These are phyloP conservation scores for Leptographium procerum DNA, from an alignment of 2,329 filamentous ascomycete genomes.

Conservation along the genomic window DNA sequence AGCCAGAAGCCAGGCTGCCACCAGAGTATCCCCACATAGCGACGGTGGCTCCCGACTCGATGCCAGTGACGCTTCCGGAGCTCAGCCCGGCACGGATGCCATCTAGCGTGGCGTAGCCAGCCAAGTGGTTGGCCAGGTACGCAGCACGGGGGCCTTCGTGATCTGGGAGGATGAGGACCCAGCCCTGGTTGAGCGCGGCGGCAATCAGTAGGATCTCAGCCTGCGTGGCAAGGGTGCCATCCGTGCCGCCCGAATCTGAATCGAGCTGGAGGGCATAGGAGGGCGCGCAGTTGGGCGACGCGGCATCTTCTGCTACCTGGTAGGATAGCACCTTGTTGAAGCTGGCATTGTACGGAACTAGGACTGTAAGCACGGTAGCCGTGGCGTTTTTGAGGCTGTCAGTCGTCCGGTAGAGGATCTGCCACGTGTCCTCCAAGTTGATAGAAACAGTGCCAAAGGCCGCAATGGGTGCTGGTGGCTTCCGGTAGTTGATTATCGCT, in stretches of 20 bases:
- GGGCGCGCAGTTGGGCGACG: slow-evolving; percentile 24
- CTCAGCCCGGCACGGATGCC: too few relatives aligned
- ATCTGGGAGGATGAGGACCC: slow-evolving; percentile 33
- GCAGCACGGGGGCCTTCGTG: slow-evolving; percentile 29
- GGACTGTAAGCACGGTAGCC: slow-evolving; percentile 1
- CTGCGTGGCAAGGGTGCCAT: slow-evolving; percentile 11
- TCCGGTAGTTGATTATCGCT: slow-evolving; percentile 4
- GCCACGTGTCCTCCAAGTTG: slow-evolving; percentile 1
- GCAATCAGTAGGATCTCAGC: slow-evolving; percentile 16
- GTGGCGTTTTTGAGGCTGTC: slow-evolving; percentile 6
- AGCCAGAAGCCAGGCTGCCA: slow-evolving; percentile 32
- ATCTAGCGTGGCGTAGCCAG: slow-evolving; percentile 23
- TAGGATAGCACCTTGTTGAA: slow-evolving; percentile 22
- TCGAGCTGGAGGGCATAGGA: slow-evolving; percentile 20
- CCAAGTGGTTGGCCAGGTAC: slow-evolving; percentile 27
- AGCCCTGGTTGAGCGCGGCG: slow-evolving; percentile 26
- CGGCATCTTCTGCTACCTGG: slow-evolving; percentile 27
- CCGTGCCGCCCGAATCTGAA: background rate
- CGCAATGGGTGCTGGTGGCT: slow-evolving; percentile 3
- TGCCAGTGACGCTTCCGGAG: slow-evolving; percentile 14
- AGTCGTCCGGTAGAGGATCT: slow-evolving; percentile 8
- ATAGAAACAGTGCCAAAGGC: background rate
- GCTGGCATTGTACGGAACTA: slow-evolving; percentile 3
- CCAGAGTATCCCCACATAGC: slow-evolving; percentile 42
- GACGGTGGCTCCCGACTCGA: slow-evolving; percentile 19